A percentile compares a stretch with the other conserved stretches of the same genome.
Conservation (phyloP, 1,284 basidiomycete species). For the Cerioporus squamosus region DNA sequence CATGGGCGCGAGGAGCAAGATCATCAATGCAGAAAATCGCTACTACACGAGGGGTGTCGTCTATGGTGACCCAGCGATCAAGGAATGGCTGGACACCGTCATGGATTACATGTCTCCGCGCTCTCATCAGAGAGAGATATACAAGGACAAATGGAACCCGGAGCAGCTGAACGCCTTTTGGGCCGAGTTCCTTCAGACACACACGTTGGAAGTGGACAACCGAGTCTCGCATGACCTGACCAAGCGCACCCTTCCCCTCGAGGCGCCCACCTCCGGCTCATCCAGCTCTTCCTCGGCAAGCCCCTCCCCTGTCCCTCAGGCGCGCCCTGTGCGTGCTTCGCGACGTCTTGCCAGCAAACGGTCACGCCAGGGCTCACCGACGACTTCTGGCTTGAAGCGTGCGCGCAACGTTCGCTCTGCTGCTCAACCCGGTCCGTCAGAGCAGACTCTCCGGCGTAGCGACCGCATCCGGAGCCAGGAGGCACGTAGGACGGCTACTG, state of each 20-base stretch:
- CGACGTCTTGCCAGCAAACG: too few species aligned
- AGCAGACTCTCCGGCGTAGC: background rate
- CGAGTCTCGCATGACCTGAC: too few species aligned
- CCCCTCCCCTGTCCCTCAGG: too few species aligned
- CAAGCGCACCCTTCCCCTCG: too few species aligned
- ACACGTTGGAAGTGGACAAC: too few species aligned
- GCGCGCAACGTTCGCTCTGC: background rate
- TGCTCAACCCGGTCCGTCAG: background rate
- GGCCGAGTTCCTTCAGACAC: background rate
- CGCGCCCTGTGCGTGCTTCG: too few species aligned
- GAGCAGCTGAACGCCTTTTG: constrained; percentile 6
- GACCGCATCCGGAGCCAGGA: too few species aligned
- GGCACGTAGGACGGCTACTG: too few species aligned
- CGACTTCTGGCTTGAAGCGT: too few species aligned
- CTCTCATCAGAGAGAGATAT: background rate
- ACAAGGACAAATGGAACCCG: background rate
- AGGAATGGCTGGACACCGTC: constrained; percentile 7
- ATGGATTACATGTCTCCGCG: constrained; percentile 2
- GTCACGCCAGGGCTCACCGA: too few species aligned
- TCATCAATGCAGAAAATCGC: background rate
- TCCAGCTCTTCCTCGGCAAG: too few species aligned
- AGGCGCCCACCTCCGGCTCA: too few species aligned
- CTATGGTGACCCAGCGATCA: background rate
- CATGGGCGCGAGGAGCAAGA: constrained; percentile 1
- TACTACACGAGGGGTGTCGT: background rate